Base-by-base conservation (phyloP, 2,329 filamentous ascomycete species). In the Decorospora gaudefroyi region DNA sequence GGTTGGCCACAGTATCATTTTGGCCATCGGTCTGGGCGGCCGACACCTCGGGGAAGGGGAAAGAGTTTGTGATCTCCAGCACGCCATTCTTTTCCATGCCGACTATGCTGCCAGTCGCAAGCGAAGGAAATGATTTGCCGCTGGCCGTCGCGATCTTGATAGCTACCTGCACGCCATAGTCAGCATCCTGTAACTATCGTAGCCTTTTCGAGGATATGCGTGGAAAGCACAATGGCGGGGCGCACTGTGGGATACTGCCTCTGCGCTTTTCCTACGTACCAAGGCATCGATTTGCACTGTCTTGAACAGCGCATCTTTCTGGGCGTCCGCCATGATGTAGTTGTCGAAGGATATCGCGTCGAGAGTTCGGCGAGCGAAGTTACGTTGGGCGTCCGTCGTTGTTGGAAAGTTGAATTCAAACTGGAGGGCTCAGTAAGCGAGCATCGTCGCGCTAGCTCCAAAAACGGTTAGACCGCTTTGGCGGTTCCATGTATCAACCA, bases 121-220 rank as follows among this genome's bases (percentile, higher is more conserved):
- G 85, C 38, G 90, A 92, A 34, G 92, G 92, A 76, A 96, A 96
- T 41, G 82, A 81, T 64, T 88, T 83, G 45, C 90, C 87, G 77
- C 88, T 90, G 78, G 96, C 91, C 77, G 95, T 96, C 74, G 95
- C 91, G 72, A 97, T 91, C 80, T 96, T 96, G 87, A 96, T 92
- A 62, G 95, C 88, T 67, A 95, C 88, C 88, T 93, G 60, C 45
- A 62, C 15, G 28, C 23, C n/a, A 46, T 18, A 51, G 60, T 66
- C 51, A 59, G 62, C 42, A 41, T 44, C 23, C 25, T 16, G 27
- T 25, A 27, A 29, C 13, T 33, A n/a, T 22, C 15, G 10, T 36
- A 12, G 10, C 8, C 31, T 9, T 12, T 26, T 11, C 30, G 18
- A 16, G 12, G 5, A 28, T 33, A 15, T 6, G n/a, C 39, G 43